phyloP scores from a whole-genome alignment of 805 yeast species.

The Saccharomyces eubayanus region DNA sequence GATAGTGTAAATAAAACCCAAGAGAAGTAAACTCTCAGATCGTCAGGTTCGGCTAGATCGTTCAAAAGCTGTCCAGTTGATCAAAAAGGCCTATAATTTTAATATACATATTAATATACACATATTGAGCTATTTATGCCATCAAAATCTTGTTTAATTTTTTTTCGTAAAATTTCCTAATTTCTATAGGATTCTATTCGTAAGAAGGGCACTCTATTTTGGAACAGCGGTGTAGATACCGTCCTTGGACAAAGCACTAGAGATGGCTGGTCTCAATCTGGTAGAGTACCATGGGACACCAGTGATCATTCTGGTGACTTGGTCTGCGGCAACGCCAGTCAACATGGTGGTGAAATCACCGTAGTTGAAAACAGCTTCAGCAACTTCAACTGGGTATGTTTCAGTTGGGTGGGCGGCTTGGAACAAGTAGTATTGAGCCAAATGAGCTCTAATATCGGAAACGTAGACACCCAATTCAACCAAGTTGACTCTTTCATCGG shows the following conservation, averaged over 20 bases:
- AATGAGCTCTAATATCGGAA: neutral
- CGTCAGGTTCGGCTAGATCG: no score
- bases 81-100: no score
- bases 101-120: neutral
- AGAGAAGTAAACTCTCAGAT: neutral
- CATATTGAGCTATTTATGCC: neutral
- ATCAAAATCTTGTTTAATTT: neutral
- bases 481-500: neutral
- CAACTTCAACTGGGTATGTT: neutral
- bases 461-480: neutral
- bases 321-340: neutral
- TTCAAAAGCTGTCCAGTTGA: no score
- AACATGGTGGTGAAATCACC: neutral
- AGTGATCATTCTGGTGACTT: neutral
- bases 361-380: neutral
- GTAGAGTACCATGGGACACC: neutral
- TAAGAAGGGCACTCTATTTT: neutral
- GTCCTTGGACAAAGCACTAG: neutral
- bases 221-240: neutral
- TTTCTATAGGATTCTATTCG: neutral
- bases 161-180: neutral
- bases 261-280: neutral
- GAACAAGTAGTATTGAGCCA: neutral
- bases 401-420: neutral
- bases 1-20: neutral